Base-by-base conservation (phyloP, 1,139 yeast species). In the Protomyces pachydermus region DNA sequence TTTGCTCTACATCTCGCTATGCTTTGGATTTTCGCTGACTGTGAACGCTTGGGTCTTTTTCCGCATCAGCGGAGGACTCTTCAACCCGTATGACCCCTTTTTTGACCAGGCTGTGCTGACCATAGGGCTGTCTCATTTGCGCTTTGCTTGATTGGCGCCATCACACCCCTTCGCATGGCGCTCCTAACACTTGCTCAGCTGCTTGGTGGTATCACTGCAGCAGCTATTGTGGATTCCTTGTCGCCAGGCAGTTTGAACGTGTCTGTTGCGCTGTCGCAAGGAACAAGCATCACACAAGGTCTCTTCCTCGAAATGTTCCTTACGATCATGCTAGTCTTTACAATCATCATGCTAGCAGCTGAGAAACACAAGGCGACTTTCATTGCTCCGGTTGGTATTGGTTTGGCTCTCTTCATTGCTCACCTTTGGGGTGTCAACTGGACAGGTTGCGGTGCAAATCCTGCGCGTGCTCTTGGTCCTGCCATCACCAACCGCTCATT, bases 371-470 rank as follows among this genome's bases (percentile, higher is more conserved):
- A 82, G 69, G 88, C 88, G 65, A 87, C 93, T 56, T 84, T 80
- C 75, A 80, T 87, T 78, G 96, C 96, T 61, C 95, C 96, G 66
- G 81, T 88, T 68, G 89, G 82, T 72, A 89, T 89, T 77, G 96
- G 97, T 74, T 76, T 89, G 68, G 82, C 96, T 28, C 81, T 90
- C 70, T 86, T 90, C 79, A 78, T 89, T 72, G 95, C 88, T 56
- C 96, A 90, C 74, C 82, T 89, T 80, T 80, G 88, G 70, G 82
- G 88, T 74, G 89, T 90, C 67, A 88, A 82, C 82, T 87, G 84
- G 79, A 87, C 96, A 64, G 96, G 96, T 74, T 96, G 96, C 54
- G 96, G 96, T 73, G 80, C 88, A 73, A 90, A 90, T 81, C 96
- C 96, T 65, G 96, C 96, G 58, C 85, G 97, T 79, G 79, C 90